Conservation (phyloP, 192 early-diverging fungal species). For the Gonapodya sp. region DNA sequence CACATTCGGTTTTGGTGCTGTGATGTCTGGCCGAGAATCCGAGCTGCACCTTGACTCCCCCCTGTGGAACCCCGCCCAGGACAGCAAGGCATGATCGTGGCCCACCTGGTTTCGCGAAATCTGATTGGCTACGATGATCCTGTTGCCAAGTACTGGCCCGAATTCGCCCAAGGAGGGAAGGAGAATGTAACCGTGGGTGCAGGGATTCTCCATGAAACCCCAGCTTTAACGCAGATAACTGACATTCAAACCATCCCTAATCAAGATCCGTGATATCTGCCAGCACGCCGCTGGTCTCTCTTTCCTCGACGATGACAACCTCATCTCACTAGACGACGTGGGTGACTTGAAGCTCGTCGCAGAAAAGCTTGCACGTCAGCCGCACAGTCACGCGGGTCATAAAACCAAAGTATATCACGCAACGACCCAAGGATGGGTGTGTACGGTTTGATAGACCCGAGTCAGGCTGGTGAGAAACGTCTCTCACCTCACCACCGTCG, state of each 20-base stretch:
- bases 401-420: neutral
- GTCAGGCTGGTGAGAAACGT: neutral
- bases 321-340: neutral
- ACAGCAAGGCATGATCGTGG: neutral
- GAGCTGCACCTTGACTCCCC: neutral
- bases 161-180: slow-evolving; percentile 3
- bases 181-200: neutral
- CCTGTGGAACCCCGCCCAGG: neutral
- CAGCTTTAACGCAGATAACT: too few relatives aligned
- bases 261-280: slow-evolving; percentile 31
- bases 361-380: neutral
- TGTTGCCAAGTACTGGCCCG: slow-evolving; percentile 10
- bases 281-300: slow-evolving; percentile 56
- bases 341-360: neutral
- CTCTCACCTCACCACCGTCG: neutral
- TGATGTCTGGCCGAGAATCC: neutral
- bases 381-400: neutral
- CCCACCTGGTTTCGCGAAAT: neutral
- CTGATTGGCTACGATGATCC: neutral
- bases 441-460: neutral
- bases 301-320: slow-evolving; percentile 30
- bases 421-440: neutral
- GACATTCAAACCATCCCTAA: too few relatives aligned
- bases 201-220: too few relatives aligned
- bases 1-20: too few relatives aligned